Conservation (phyloP, 768 basidiomycete genomes). For the Calvatia gigantea region DNA sequence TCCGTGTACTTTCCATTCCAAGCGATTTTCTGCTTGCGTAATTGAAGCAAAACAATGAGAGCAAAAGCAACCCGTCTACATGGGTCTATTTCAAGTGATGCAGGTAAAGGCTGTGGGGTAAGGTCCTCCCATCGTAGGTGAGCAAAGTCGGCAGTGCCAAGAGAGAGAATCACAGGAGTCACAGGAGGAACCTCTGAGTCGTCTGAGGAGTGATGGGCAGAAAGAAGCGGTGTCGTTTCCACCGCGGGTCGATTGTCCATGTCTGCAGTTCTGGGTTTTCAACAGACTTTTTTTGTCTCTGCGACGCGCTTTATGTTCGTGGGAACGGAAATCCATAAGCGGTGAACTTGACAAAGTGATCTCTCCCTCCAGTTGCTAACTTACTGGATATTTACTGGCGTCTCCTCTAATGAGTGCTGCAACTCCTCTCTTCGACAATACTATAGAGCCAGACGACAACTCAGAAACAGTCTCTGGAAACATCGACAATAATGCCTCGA, state of each 20-base stretch:
- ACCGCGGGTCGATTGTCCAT: not conserved
- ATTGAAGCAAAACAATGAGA: constrained; percentile 29
- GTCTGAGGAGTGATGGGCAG: not conserved
- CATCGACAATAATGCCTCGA: constrained; percentile 27
- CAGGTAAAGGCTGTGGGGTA: not conserved
- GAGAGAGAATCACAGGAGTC: constrained; percentile 18
- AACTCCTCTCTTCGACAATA: constrained; percentile 62
- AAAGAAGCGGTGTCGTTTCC: constrained; percentile 7
- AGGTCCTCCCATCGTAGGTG: constrained; percentile 7
- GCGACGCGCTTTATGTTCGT: not conserved
- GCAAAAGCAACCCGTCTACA: constrained; percentile 22
- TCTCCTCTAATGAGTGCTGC: constrained; percentile 49
- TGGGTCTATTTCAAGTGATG: constrained; percentile 8
- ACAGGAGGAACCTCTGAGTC: not conserved
- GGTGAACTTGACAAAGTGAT: not conserved
- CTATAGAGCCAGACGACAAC: constrained; percentile 85
- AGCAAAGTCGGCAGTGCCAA: constrained; percentile 19
- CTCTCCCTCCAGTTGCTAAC: not conserved
- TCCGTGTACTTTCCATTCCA: constrained; percentile 18
- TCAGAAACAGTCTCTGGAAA: constrained; percentile 32
- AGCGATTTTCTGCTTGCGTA: constrained; percentile 23
- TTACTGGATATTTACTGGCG: not conserved
- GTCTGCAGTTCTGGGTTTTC: too few species aligned
- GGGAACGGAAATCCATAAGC: not conserved
- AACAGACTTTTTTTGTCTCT: not conserved